Evolutionary conservation across 2,329 filamentous ascomycete species (phyloP), one percentile per base, ranked within the genome.

Genomic region (Xylariomycetidae sp.): DNA sequence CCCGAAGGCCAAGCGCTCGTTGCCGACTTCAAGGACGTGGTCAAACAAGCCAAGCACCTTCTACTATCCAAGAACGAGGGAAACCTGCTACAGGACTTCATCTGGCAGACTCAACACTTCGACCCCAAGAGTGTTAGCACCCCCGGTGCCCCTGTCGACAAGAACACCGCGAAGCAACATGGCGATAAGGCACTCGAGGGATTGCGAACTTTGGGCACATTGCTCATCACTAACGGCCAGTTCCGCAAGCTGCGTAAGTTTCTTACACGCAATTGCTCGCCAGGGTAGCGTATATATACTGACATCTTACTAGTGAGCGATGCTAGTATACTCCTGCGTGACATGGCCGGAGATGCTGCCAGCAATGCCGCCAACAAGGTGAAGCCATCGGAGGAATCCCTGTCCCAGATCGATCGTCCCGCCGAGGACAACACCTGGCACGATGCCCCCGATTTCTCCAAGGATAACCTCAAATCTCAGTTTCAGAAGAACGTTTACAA

Each of bases 361-460:
- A 74, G 75, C 43, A 90, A 85, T 53, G 83, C 84, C 6, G 88
- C 89, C 36, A 69, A 70, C 50, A 77, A 69, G 49, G 74, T 96
- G 31, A 84, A 84, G 33, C 92, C 92, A 3, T 78, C 75, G 2
- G 77, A 94, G 37, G 85, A 95, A 1, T 69, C 83, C 41, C 72
- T 97, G 14, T 57, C 67, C 7, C 81, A 88, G 51, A 79, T 97
- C 20, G 90, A 97, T 48, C 58, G 69, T n/a, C 79, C 92, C 2
- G 92, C 92, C 3, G 78, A 85, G 13, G 89, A 95, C 53, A 92
- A 97, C 63, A 85, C 82, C 12, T 98, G 92, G 92, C 87, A 96
- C 51, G 88, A 96, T 37, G 75, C 78, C 27, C 89, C 89, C 3
- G 72, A 92, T 43, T 54, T 94, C 30, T 84, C 80, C 44, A 82